Evolutionary conservation across 495 filamentous ascomycete genomes (phyloP).

Genomic region (Aspergillus homomorphus): DNA sequence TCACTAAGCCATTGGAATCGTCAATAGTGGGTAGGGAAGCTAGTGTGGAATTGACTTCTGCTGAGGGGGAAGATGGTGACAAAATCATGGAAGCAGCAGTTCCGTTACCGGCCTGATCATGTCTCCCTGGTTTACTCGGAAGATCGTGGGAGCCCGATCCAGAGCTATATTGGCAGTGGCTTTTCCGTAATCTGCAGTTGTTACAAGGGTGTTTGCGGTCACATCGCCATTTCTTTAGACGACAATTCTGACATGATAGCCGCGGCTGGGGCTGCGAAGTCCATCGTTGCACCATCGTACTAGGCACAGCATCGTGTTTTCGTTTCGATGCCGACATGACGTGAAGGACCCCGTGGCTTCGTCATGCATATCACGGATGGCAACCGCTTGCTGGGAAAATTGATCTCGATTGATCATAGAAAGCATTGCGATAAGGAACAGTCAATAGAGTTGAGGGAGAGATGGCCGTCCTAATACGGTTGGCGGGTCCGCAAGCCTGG

Average conservation of each 20-base stretch:
- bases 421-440: neutral
- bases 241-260: neutral
- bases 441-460: neutral
- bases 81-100: neutral
- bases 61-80: neutral
- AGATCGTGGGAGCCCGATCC: neutral
- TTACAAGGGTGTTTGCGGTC: slow-evolving; percentile 1
- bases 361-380: neutral
- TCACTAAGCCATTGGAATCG: neutral
- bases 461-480: neutral
- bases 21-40: neutral
- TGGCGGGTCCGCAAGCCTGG: neutral
- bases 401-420: neutral
- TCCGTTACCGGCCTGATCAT: neutral
- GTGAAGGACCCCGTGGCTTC: neutral
- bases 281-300: slow-evolving; percentile 1
- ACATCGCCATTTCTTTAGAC: slow-evolving; percentile 2
- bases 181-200: neutral
- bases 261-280: neutral
- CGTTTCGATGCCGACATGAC: neutral
- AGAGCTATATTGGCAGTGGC: neutral
- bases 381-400: neutral
- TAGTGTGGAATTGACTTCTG: neutral
- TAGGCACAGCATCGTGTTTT: neutral
- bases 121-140: neutral